Percentiles rank a stretch among this genome's conserved stretches.
phyloP scores from a whole-genome alignment of 257 asterid species.

The Ehretia macrophylla region DNA sequence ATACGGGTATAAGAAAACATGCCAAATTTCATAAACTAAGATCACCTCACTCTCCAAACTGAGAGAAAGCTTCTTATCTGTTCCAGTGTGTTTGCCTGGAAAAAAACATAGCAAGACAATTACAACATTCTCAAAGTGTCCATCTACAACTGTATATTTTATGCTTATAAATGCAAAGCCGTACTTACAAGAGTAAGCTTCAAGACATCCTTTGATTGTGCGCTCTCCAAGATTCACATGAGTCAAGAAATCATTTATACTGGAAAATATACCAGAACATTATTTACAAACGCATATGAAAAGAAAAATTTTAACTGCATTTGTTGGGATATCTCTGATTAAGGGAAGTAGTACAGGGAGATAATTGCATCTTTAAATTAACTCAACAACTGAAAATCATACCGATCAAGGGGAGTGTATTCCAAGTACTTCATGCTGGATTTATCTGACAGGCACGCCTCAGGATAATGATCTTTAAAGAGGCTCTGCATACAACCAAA shows the following conservation, averaged over 20 bases:
- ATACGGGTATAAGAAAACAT: not conserved
- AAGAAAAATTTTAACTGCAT: no score
- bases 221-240: constrained; percentile 87
- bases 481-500: not conserved
- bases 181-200: constrained; percentile 92
- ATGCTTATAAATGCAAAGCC: constrained; percentile 6
- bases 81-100: constrained; percentile 85
- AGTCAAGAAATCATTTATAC: constrained; percentile 77
- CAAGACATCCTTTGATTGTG: constrained; percentile 77
- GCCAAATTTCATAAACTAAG: constrained; percentile 12
- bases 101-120: constrained; percentile 14
- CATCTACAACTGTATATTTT: constrained; percentile 4
- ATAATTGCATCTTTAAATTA: not conserved
- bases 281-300: not conserved
- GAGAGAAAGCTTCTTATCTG: constrained; percentile 87
- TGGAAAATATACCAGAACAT: constrained; percentile 22
- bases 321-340: no score
- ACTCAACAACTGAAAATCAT: not conserved
- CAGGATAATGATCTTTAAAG: no score
- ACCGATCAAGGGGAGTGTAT: constrained; percentile 10
- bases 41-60: constrained; percentile 90
- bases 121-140: constrained; percentile 5
- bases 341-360: no score
- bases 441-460: not conserved
- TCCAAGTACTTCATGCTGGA: constrained; percentile 3